Conservation (phyloP, 352 stramenopile species). For the Pelagophyceae sp. region DNA sequence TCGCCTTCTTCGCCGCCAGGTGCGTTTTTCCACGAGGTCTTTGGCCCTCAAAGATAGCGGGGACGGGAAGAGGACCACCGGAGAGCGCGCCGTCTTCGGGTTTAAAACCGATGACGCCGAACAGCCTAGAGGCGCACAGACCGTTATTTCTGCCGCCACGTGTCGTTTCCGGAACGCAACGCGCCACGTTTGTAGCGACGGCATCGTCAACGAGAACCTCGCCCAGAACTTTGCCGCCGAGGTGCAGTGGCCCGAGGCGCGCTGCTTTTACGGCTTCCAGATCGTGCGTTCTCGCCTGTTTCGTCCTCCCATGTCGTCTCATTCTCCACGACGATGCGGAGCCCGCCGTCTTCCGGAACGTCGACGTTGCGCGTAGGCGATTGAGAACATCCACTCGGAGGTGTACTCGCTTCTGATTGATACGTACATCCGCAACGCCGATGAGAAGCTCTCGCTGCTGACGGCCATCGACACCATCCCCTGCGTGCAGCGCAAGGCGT, state of each 20-base stretch:
- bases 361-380: no score
- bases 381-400: conserved; percentile 99
- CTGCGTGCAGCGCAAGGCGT: conserved; percentile 92
- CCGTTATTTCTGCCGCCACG: no score
- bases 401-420: conserved; percentile 99
- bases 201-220: conserved; percentile 99
- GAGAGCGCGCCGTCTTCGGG: no score
- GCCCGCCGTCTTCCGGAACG: no score
- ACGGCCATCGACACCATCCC: conserved; percentile 37
- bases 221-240: conserved; percentile 96
- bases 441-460: conserved; percentile 57
- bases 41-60: background rate
- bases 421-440: conserved; percentile 91
- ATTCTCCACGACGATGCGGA: no score
- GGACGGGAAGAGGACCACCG: background rate
- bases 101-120: background rate
- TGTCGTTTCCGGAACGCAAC: no score
- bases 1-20: conserved; percentile 93
- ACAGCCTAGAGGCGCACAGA: no score
- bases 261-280: conserved; percentile 99
- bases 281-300: no score
- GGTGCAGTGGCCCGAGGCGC: conserved; percentile 88
- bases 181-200: conserved; percentile 78
- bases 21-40: background rate
- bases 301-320: no score